These are phyloP conservation scores for Phoma sp. DNA, from an alignment of 2,329 filamentous ascomycete genomes.

Conservation along the genomic window DNA sequence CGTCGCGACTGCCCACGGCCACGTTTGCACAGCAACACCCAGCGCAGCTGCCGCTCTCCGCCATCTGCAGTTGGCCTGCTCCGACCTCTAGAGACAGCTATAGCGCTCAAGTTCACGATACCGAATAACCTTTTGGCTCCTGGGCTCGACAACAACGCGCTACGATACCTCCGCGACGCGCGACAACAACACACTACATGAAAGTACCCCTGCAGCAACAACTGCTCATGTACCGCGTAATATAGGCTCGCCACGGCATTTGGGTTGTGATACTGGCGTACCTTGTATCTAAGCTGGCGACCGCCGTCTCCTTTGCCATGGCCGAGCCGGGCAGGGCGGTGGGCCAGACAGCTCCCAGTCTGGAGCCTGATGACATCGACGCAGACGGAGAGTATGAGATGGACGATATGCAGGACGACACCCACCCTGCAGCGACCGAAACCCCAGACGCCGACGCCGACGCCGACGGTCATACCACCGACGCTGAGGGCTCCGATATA, in stretches of 20 bases:
- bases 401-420: slow-evolving; percentile 43
- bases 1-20: slow-evolving; percentile 25
- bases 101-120: background rate
- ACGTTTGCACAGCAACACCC: slow-evolving; percentile 32
- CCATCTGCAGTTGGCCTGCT: slow-evolving; percentile 3
- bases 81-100: background rate
- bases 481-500: slow-evolving; percentile 51
- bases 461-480: slow-evolving; percentile 43
- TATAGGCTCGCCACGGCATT: slow-evolving; percentile 21
- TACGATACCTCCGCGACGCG: slow-evolving; percentile 35
- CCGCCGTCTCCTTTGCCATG: slow-evolving; percentile 51
- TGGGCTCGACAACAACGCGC: slow-evolving; percentile 29
- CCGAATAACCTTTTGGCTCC: background rate
- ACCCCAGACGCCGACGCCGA: slow-evolving; percentile 19
- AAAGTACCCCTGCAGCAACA: slow-evolving; percentile 27
- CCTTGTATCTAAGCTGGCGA: slow-evolving; percentile 48
- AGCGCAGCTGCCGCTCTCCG: slow-evolving; percentile 30
- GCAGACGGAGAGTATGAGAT: slow-evolving; percentile 49
- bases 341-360: slow-evolving; percentile 42
- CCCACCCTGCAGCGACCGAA: slow-evolving; percentile 26
- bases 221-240: slow-evolving; percentile 33
- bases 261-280: slow-evolving; percentile 43
- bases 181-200: slow-evolving; percentile 31
- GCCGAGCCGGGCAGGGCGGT: slow-evolving; percentile 49
- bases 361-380: slow-evolving; percentile 44